phyloP scores from a whole-genome alignment of 2,329 filamentous ascomycete genomes.

The Colletotrichum orbiculare region DNA sequence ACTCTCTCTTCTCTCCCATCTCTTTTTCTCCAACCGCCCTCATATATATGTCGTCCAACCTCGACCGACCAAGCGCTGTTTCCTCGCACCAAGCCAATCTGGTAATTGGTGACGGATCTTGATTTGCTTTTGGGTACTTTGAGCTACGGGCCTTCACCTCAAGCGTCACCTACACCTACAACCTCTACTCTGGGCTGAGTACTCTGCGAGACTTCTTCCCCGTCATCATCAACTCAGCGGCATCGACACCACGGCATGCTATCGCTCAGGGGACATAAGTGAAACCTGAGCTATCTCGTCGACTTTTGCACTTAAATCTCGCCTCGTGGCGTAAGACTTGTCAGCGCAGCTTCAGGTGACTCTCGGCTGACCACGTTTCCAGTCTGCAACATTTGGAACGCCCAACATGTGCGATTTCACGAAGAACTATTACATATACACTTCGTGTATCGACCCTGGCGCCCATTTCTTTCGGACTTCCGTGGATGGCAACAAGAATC shows the following conservation, averaged over 20 bases:
- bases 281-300: too few species aligned
- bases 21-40: constrained; percentile 27
- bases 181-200: too few species aligned
- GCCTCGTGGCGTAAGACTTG: too few species aligned
- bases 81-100: neutral
- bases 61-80: constrained; percentile 17
- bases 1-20: constrained; percentile 25
- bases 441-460: constrained; percentile 74
- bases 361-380: neutral
- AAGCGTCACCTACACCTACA: too few species aligned
- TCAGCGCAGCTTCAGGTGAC: neutral
- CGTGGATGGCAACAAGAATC: constrained; percentile 71
- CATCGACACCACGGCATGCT: too few species aligned
- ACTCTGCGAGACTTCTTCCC: too few species aligned
- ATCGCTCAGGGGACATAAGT: too few species aligned
- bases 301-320: too few species aligned
- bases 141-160: neutral
- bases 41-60: constrained; percentile 35
- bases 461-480: constrained; percentile 78
- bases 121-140: constrained; percentile 17
- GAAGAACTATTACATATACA: constrained; percentile 83
- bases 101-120: constrained; percentile 19
- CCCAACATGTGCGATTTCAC: constrained; percentile 71
- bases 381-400: neutral
- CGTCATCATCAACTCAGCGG: too few species aligned